phyloP scores from a whole-genome alignment of 495 filamentous ascomycete genomes.

The Xylaria longipes region DNA sequence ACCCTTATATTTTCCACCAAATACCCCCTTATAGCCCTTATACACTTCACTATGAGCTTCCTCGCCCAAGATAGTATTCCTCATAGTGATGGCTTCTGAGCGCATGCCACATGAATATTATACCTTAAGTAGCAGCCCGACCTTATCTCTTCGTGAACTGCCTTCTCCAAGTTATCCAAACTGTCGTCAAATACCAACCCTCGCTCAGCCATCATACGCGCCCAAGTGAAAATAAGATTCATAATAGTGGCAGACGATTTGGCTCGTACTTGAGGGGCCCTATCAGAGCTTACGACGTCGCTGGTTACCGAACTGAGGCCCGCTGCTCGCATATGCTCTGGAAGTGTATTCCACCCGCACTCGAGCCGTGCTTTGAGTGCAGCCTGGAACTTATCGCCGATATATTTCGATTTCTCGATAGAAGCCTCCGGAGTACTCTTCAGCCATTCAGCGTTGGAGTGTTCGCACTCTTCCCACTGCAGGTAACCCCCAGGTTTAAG shows the following conservation, averaged over 20 bases:
- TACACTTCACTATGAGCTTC: not conserved
- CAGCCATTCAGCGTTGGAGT: no score
- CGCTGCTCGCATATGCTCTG: slow-evolving; percentile 11
- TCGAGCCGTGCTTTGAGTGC: slow-evolving; percentile 3
- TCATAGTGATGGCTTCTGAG: not conserved
- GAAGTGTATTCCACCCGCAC: slow-evolving; percentile 20
- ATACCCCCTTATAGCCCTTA: no score
- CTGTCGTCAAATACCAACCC: not conserved
- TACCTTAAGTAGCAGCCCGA: slow-evolving; percentile 22
- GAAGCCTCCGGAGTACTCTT: no score
- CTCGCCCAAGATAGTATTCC: not conserved
- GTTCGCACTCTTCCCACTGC: no score
- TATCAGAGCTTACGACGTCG: slow-evolving; percentile 14
- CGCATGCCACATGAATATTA: slow-evolving; percentile 22
- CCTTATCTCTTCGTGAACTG: slow-evolving; percentile 17
- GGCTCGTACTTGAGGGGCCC: not conserved
- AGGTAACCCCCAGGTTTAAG: no score
- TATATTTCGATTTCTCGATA: no score
- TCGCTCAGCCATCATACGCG: not conserved
- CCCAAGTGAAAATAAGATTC: slow-evolving; percentile 7
- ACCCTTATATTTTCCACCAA: no score
- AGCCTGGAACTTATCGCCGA: no score
- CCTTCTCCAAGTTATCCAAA: slow-evolving; percentile 3
- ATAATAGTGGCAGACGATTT: not conserved
- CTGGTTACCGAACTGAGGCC: slow-evolving; percentile 3